A percentile compares a stretch with the other conserved stretches of the same genome.
These are phyloP conservation scores for Oenanthe sinensis DNA, from an alignment of 129 eudicot species.

Conservation along the genomic window DNA sequence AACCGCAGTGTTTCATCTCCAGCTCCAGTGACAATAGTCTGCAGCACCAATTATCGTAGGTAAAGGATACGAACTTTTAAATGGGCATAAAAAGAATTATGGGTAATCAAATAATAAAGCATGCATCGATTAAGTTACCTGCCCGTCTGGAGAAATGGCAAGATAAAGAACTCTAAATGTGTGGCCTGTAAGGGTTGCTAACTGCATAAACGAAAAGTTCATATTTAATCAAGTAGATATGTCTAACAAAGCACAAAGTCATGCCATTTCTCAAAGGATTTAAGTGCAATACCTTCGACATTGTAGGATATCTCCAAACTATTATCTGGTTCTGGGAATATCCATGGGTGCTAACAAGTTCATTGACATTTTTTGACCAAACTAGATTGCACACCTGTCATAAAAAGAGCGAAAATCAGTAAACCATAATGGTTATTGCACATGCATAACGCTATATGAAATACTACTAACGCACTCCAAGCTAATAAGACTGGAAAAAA, in stretches of 20 bases:
- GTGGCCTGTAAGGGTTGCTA: constrained; percentile 95
- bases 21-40: constrained; percentile 97
- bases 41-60: constrained; percentile 18
- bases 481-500: not conserved
- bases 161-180: constrained; percentile 87
- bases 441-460: not conserved
- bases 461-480: not conserved
- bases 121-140: constrained; percentile 34
- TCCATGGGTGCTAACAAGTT: constrained; percentile 98
- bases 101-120: not conserved
- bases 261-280: not conserved
- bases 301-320: constrained; percentile 95
- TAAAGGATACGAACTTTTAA: not conserved
- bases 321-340: constrained; percentile 96
- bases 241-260: not conserved
- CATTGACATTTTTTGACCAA: constrained; percentile 97
- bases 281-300: constrained; percentile 72
- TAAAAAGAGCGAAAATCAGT: constrained; percentile 9
- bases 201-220: constrained; percentile 35
- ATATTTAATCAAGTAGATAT: not conserved
- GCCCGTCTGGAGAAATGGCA: constrained; percentile 95
- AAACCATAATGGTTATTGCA: not conserved
- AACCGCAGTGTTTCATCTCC: constrained; percentile 97
- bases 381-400: constrained; percentile 94
- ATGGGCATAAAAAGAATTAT: not conserved